Base-by-base conservation (phyloP, 768 basidiomycete genomes). In the Pleurotus giganteus region DNA sequence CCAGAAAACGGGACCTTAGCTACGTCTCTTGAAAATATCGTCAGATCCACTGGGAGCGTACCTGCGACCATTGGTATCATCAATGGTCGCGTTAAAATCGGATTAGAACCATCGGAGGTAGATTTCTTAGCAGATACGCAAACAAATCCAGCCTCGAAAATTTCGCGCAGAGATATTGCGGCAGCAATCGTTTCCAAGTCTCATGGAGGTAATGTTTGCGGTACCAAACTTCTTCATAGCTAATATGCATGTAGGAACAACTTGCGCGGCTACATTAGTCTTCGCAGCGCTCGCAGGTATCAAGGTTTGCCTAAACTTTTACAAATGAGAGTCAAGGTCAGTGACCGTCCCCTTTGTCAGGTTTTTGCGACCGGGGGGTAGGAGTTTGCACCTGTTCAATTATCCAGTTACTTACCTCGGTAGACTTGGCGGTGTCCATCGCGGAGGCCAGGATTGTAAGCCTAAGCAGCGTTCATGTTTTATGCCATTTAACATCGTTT, bases 351-450 rank as follows among this genome's bases (percentile, higher is more conserved):
- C 8, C 21, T 31, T 26, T 32, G 31, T 26, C 60, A 93, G 90
- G 80, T 93, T 8, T 94, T 95, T 70, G 84, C 90, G 15, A 99
- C 96, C 2, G 96, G 96, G 63, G 96, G 95, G 89, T 89, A 68
- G 71, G 80, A 47, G 53, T 24, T 28, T 12, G n/a, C 31, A 47
- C 27, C 36, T 31, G n/a, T n/a, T 44, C 19, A 27, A 17, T 8
- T 52, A 51, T 4, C 17, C 59, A 52, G 32, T 61, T 58, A 23
- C 34, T 37, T 43, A 56, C 24, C 15, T 9, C 9, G 54, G 4
- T 53, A 87, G 86, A 9, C 80, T 94, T 17, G 93, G 92, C 7
- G 93, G 93, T 41, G 94, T 94, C 2, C 94, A 75, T 75, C 77
- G 60, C 74, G 93, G 75, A 26, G 75, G 68, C 54, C 72, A 76